These are phyloP conservation scores for Rostrohypoxylon terebratum DNA, from an alignment of 495 filamentous ascomycete genomes.

Conservation along the genomic window DNA sequence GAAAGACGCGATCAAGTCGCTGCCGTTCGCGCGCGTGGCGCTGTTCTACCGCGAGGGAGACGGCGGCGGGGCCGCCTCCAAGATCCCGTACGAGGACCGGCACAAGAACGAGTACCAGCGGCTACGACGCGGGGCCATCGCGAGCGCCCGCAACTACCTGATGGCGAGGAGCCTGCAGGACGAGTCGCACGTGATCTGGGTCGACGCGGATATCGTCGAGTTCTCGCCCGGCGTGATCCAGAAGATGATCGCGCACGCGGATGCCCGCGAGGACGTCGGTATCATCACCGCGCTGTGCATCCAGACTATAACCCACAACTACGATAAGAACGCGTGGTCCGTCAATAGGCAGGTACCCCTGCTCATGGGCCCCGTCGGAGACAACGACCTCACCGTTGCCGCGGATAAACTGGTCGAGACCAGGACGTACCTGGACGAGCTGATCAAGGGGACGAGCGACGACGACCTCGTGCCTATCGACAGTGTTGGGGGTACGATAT, in stretches of 20 bases:
- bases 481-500: slow-evolving; percentile 40
- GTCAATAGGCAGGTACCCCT: slow-evolving; percentile 40
- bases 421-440: slow-evolving; percentile 32
- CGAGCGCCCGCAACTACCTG: slow-evolving; percentile 39
- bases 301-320: slow-evolving; percentile 40
- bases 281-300: slow-evolving; percentile 42
- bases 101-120: slow-evolving; percentile 35
- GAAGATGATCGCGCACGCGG: slow-evolving; percentile 38
- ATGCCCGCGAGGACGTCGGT: slow-evolving; percentile 27
- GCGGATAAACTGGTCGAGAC: slow-evolving; percentile 50
- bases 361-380: slow-evolving; percentile 55
- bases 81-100: slow-evolving; percentile 36
- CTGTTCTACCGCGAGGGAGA: slow-evolving; percentile 38
- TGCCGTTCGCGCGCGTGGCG: slow-evolving; percentile 42
- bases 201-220: slow-evolving; percentile 43
- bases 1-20: slow-evolving; percentile 22
- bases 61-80: slow-evolving; percentile 11
- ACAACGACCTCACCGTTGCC: slow-evolving; percentile 53
- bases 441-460: slow-evolving; percentile 39
- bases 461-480: slow-evolving; percentile 40
- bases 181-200: slow-evolving; percentile 40
- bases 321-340: slow-evolving; percentile 45
- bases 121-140: slow-evolving; percentile 24
- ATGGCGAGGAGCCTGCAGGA: slow-evolving; percentile 41
- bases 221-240: slow-evolving; percentile 35